phyloP scores from a whole-genome alignment of 2,329 filamentous ascomycete species.

The Volutella citrinella region DNA sequence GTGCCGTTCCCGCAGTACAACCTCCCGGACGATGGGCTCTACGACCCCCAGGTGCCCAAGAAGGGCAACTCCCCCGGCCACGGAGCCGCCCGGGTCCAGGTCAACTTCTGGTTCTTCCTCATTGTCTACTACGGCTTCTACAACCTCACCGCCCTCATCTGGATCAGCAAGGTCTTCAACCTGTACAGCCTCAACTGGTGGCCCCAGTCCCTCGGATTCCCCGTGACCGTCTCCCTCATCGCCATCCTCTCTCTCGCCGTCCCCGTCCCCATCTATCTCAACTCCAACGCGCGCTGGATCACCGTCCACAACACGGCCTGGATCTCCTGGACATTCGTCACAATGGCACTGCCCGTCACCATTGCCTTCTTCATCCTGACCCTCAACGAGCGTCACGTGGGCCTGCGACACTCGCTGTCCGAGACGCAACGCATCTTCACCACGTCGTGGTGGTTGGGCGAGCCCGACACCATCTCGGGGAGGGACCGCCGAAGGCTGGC shows the following conservation, averaged over 20 bases:
- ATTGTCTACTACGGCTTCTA: constrained; percentile 69
- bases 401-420: constrained; percentile 58
- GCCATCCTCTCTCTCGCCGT: constrained; percentile 56
- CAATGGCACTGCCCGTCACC: constrained; percentile 67
- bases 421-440: constrained; percentile 68
- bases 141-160: constrained; percentile 63
- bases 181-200: constrained; percentile 71
- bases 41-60: constrained; percentile 21
- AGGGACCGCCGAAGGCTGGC: constrained; percentile 42
- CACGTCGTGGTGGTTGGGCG: constrained; percentile 63
- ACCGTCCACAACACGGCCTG: constrained; percentile 63
- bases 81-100: constrained; percentile 59
- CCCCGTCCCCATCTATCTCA: constrained; percentile 59
- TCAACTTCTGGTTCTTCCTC: constrained; percentile 72
- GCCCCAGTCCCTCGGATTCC: constrained; percentile 62
- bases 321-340: constrained; percentile 68
- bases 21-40: constrained; percentile 37
- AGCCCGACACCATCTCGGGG: constrained; percentile 45
- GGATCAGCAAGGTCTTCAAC: constrained; percentile 72
- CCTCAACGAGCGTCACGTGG: constrained; percentile 60
- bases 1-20: constrained; percentile 64
- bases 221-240: constrained; percentile 60
- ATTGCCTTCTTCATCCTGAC: constrained; percentile 64
- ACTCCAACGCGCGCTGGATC: constrained; percentile 50
- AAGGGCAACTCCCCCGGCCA: constrained; percentile 55